Conservation (phyloP, 345 rosid species). For the Dipteronia sinensis region DNA sequence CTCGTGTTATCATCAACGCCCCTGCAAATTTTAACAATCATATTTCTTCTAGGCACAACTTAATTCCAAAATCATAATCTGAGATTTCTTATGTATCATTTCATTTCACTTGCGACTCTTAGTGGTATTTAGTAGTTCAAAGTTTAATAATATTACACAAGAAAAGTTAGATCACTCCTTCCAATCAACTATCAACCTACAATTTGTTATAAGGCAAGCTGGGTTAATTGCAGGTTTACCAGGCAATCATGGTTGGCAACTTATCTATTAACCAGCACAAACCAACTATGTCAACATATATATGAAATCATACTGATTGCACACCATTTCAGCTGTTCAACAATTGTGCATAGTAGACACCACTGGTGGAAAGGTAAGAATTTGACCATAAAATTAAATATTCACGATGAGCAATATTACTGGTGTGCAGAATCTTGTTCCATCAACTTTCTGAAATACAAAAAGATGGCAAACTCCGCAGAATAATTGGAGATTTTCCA, state of each 20-base stretch:
- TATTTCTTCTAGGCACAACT: not conserved
- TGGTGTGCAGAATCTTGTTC: not conserved
- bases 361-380: not conserved
- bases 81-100: not conserved
- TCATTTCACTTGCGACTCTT: not conserved
- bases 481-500: too few relatives aligned
- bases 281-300: not conserved
- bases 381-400: not conserved
- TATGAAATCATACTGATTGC: not conserved
- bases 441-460: not conserved
- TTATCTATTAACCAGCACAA: not conserved
- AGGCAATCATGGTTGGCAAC: not conserved
- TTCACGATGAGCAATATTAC: not conserved
- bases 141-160: not conserved
- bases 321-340: not conserved
- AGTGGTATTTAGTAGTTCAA: too few relatives aligned
- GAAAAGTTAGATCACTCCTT: not conserved
- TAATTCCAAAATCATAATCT: not conserved
- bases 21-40: not conserved
- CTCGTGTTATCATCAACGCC: not conserved
- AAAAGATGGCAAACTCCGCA: too few relatives aligned
- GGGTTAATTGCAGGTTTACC: not conserved
- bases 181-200: not conserved
- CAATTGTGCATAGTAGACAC: not conserved
- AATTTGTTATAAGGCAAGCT: not conserved